Percentiles rank a stretch among this genome's conserved stretches.
Evolutionary conservation across 257 asterid genomes (phyloP).

Genomic region (Agastache rugosa): DNA sequence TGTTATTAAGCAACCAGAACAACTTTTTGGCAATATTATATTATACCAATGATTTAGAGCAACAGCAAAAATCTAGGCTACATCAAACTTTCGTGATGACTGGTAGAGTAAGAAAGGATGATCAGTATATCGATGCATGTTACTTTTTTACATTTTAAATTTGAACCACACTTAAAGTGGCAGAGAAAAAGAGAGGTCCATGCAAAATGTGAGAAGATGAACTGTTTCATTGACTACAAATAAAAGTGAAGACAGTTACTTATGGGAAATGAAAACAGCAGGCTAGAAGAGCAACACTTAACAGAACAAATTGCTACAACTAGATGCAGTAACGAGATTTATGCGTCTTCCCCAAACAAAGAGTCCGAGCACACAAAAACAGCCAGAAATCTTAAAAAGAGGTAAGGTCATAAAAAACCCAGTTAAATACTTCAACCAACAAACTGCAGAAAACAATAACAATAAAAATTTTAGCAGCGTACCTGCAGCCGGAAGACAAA

Average conservation of each 20-base stretch:
- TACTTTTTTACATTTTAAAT: constrained; percentile 21
- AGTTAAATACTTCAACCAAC: constrained; percentile 10
- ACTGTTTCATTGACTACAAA: not conserved
- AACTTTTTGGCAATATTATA: not conserved
- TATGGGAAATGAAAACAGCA: constrained; percentile 12
- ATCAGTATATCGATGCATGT: too few relatives aligned
- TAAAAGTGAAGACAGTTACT: not conserved
- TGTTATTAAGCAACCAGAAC: not conserved
- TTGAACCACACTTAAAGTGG: constrained; percentile 18
- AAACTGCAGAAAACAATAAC: constrained; percentile 30
- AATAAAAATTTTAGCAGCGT: constrained; percentile 28
- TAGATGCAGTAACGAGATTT: constrained; percentile 21
- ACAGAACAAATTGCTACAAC: constrained; percentile 12
- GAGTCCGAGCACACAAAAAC: constrained; percentile 6
- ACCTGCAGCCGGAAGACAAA: constrained; percentile 99
- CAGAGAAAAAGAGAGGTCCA: not conserved
- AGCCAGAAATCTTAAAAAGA: constrained; percentile 3
- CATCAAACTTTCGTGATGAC: not conserved
- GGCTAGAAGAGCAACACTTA: constrained; percentile 6
- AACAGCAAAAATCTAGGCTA: not conserved
- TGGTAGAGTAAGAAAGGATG: not conserved
- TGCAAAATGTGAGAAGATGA: not conserved
- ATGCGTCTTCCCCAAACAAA: constrained; percentile 1
- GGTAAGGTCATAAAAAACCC: constrained; percentile 10
- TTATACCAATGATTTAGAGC: not conserved